Base-by-base conservation (phyloP, 2,329 filamentous ascomycete species). In the Pseudogymnoascus sp. region DNA sequence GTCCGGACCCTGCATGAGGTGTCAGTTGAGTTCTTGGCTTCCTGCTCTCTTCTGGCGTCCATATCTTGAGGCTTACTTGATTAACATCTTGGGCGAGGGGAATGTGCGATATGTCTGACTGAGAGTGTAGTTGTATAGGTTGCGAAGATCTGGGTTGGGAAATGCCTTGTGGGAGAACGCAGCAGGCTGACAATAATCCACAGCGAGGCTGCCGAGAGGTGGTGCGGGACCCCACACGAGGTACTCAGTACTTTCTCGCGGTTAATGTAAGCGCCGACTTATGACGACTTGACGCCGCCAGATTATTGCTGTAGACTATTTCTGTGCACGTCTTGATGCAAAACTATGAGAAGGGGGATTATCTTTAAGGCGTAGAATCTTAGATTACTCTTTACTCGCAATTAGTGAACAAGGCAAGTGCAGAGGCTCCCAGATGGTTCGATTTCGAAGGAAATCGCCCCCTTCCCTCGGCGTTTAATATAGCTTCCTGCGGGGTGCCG, bases 1-100 rank as follows among this genome's bases (percentile, higher is more conserved):
- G 95, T 99, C 75, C 95, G 90, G 76, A 99, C 93, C 83, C 93
- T 99, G 71, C 6, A 25, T 23, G 36, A n/a, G 41, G 41, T 39
- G 48, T 67, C 36, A 67, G 51, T 37, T 21, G 51, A 36, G n/a
- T 21, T 28, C 28, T 36, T 34, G 51, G 11, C 28, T 57, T 36
- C 41, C n/a, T n/a, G 28, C 13, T 2, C 7, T 37, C 25, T 16
- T 10, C 19, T 10, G 48, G 19, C 23, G 41, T 45, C 39, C 23
- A 11, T 21, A 31, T 16, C 8, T 23, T 7, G 23, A 62, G 62
- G 68, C 77, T 70, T 71, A 81, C 80, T 81, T 81, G 75, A 82
- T 82, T 71, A 82, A 72, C 80, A 82, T 81, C 57, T 71, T 79
- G 73, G 28, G 51, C 51, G 28, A 57, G 28, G 36, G 51, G 28